phyloP scores from a whole-genome alignment of 768 basidiomycete species.

The Rhodosporidiobolus sp. region DNA sequence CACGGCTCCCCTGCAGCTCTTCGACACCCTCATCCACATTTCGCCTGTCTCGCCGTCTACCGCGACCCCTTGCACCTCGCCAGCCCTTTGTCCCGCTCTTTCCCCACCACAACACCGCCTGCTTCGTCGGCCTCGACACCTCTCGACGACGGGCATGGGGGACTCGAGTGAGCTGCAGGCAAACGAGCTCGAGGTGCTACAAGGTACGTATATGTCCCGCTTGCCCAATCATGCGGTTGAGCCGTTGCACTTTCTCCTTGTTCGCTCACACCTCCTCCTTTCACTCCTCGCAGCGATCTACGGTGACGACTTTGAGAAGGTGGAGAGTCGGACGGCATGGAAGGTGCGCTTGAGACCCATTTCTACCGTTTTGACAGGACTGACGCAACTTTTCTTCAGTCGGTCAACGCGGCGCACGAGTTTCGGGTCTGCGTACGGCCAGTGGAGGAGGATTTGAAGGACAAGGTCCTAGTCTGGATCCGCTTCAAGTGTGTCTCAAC shows the following conservation, averaged over 20 bases:
- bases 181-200: conserved; percentile 36
- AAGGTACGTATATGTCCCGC: conserved; percentile 3
- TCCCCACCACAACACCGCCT: no score
- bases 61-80: no score
- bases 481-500: conserved; percentile 33
- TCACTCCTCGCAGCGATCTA: conserved; percentile 24
- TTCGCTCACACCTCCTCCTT: not conserved
- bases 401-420: conserved; percentile 38
- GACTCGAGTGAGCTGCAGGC: conserved; percentile 31
- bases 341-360: conserved; percentile 5
- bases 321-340: conserved; percentile 33
- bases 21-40: no score
- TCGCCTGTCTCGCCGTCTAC: no score
- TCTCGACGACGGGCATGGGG: conserved; percentile 17
- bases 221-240: accelerated
- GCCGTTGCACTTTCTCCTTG: accelerated
- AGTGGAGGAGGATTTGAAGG: conserved; percentile 35
- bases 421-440: conserved; percentile 34
- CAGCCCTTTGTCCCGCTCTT: no score
- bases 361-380: accelerated
- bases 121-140: no score
- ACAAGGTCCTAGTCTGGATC: conserved; percentile 28
- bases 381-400: not conserved
- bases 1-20: no score
- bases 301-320: conserved; percentile 35